A percentile compares a stretch with the other conserved stretches of the same genome.
phyloP scores from a whole-genome alignment of 2,329 filamentous ascomycete species.

The Fusarium tricinctum region DNA sequence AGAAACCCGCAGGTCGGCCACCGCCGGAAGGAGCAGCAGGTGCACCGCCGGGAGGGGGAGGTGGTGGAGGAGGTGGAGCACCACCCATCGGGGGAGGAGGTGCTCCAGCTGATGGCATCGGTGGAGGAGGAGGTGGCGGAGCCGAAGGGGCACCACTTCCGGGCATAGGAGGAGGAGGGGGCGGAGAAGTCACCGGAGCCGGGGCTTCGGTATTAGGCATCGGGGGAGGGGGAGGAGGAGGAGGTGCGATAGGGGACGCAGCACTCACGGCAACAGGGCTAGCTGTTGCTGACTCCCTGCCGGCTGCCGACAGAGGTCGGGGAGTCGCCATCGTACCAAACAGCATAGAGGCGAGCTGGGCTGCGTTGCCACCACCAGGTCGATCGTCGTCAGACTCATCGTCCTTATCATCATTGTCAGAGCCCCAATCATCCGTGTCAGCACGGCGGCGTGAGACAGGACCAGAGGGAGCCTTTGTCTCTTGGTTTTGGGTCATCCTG shows the following conservation, averaged over 20 bases:
- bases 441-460: constrained; percentile 68
- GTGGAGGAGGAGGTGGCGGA: constrained; percentile 61
- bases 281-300: constrained; percentile 70
- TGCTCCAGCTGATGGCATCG: constrained; percentile 52
- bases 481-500: constrained; percentile 80
- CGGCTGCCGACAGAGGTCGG: constrained; percentile 85
- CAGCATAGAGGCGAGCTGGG: constrained; percentile 92
- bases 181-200: constrained; percentile 47
- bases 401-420: constrained; percentile 71
- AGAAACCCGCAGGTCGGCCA: constrained; percentile 72
- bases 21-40: constrained; percentile 62
- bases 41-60: constrained; percentile 60
- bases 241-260: constrained; percentile 59
- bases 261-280: constrained; percentile 57
- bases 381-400: constrained; percentile 76
- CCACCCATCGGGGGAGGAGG: constrained; percentile 56
- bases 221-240: constrained; percentile 55
- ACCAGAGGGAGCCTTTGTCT: constrained; percentile 64
- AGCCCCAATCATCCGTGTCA: constrained; percentile 84
- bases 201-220: constrained; percentile 51
- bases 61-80: constrained; percentile 52
- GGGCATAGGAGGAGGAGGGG: constrained; percentile 54
- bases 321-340: constrained; percentile 98
- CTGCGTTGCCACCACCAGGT: constrained; percentile 85
- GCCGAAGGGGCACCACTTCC: constrained; percentile 54